These are phyloP conservation scores for Vigna nakashimae DNA, from an alignment of 306 rosid genomes.

Conservation along the genomic window DNA sequence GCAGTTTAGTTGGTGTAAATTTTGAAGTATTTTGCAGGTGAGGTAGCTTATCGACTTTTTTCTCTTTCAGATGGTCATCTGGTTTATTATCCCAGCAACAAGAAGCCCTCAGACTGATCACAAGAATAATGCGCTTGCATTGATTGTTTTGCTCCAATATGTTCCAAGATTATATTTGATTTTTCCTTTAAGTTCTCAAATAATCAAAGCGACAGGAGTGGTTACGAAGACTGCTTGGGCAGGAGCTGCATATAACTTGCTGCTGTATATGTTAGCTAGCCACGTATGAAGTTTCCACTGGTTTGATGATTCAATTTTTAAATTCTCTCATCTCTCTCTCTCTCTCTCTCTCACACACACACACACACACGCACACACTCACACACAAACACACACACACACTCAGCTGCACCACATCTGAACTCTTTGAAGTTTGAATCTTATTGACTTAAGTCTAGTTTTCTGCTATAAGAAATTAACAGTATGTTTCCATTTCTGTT, in stretches of 20 bases:
- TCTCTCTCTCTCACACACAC: neutral
- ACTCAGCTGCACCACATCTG: neutral
- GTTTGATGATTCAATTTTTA: conserved; percentile 2
- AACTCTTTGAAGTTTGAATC: conserved; percentile 18
- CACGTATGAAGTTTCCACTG: conserved; percentile 67
- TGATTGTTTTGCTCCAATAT: conserved; percentile 94
- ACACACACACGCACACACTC: neutral
- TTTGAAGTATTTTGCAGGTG: conserved; percentile 26
- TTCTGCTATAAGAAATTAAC: neutral
- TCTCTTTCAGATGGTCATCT: conserved; percentile 83
- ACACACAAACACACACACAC: too few relatives aligned
- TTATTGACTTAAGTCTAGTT: conserved; percentile 16
- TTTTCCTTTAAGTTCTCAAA: conserved; percentile 86
- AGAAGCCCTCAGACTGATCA: conserved; percentile 70
- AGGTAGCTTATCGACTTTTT: conserved; percentile 40
- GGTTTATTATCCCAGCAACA: conserved; percentile 95
- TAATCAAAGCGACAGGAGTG: conserved; percentile 95
- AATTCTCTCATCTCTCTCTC: neutral
- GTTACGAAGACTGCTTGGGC: conserved; percentile 99
- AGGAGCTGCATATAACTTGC: conserved; percentile 96
- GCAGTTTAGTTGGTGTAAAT: conserved; percentile 20
- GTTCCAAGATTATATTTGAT: conserved; percentile 94
- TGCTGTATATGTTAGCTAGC: conserved; percentile 96
- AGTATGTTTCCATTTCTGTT: conserved; percentile 32
- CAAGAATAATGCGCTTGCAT: conserved; percentile 93